Evolutionary conservation across 2,329 filamentous ascomycete genomes (phyloP), one percentile per base, ranked within the genome.

Genomic region (Neonectria magnoliae): DNA sequence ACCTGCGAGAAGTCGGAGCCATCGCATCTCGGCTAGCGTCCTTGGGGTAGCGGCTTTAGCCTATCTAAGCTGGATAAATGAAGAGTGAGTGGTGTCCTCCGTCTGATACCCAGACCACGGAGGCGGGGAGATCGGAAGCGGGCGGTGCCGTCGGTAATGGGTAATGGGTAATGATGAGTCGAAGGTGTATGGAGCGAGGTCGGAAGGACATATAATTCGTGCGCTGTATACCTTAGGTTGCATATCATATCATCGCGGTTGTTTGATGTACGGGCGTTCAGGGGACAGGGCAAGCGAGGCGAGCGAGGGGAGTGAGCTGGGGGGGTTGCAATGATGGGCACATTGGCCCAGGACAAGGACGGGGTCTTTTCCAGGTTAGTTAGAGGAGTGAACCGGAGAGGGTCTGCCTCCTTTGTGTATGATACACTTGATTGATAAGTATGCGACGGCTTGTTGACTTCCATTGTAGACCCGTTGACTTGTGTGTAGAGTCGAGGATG

Each of bases 1-100:
- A 90, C 88, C 33, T 94, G 91, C 79, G 86, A 88, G 65, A 84
- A 85, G 72, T 73, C 80, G 22, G 80, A 82, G 56, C 75, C 77
- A 54, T 48, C 73, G 67, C 64, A 68, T 69, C 66, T 71, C 65
- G 74, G 71, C 62, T 78, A 78, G 74, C 64, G 64, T 50, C 66
- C 66, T 58, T 73, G 71, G 68, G 48, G 59, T 44, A 50, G 63
- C 52, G 60, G 61, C 50, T 69, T 69, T 45, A 56, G 65, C 51
- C 57, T 42, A 42, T 71, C 61, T 64, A 50, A 54, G 62, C 51
- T 64, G 65, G 57, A 41, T 57, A 53, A 42, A 36, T 42, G 47
- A 31, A 33, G 45, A 48, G 45, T 44, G 45, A 48, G 45, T 44
- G 48, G 33, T 52, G 47, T 53, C 25, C 61, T 29, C 42, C 41